These are phyloP conservation scores for Capsella rubella DNA, from an alignment of 441 rosid genomes.

Conservation along the genomic window DNA sequence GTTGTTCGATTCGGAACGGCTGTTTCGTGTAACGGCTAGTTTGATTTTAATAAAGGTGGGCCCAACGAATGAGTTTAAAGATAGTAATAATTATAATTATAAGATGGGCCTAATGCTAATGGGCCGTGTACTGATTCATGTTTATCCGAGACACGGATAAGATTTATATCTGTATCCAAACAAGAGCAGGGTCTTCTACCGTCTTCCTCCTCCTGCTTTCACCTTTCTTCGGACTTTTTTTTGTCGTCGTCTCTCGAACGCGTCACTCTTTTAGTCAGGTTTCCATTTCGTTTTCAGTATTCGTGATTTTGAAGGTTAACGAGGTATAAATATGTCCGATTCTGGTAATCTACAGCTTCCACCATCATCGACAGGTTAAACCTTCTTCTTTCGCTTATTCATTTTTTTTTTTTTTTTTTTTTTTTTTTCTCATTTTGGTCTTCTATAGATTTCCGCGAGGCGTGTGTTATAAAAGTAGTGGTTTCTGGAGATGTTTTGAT, in stretches of 20 bases:
- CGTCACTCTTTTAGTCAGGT: constrained; percentile 31
- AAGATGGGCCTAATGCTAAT: background rate
- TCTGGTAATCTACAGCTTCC: constrained; percentile 30
- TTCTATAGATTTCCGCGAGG: background rate
- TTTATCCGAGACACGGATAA: constrained; percentile 10
- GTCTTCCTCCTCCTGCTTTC: constrained; percentile 27
- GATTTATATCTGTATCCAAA: constrained; percentile 33
- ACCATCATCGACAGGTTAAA: constrained; percentile 41
- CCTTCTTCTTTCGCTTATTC: background rate
- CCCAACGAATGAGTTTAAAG: background rate
- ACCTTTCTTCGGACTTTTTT: background rate
- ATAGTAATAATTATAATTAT: background rate
- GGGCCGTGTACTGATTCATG: constrained; percentile 2
- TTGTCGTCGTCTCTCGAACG: constrained; percentile 19
- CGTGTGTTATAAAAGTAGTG: background rate
- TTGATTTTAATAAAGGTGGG: constrained; percentile 16
- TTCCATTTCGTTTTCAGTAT: background rate
- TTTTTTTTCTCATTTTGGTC: background rate
- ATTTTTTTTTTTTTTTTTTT: background rate
- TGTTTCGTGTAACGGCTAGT: constrained; percentile 40
- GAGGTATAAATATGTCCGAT: constrained; percentile 27
- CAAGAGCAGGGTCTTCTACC: constrained; percentile 23
- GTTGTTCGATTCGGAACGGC: constrained; percentile 39
- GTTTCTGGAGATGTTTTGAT: background rate
- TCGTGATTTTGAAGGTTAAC: constrained; percentile 20